Evolutionary conservation across 352 stramenopile species (phyloP).

Genomic region (Pythium angustatum): DNA sequence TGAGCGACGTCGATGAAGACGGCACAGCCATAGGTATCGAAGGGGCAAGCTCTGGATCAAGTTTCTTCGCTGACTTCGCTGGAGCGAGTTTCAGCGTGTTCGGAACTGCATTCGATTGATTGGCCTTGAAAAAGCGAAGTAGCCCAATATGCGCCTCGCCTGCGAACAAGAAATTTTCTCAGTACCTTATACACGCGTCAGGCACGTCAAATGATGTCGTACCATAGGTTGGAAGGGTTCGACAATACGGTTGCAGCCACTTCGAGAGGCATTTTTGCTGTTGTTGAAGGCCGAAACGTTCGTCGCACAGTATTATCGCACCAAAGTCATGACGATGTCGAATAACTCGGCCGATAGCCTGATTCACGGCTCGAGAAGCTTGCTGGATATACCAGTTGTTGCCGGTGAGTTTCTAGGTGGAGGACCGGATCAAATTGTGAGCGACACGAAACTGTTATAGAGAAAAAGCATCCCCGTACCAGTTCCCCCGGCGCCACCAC

Average conservation of each 20-base stretch:
- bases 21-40: neutral
- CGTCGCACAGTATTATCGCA: conserved; percentile 97
- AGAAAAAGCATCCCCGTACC: conserved; percentile 32
- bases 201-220: conserved; percentile 3
- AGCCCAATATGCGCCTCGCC: conserved; percentile 83
- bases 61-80: conserved; percentile 5
- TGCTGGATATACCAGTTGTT: conserved; percentile 99
- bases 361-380: conserved; percentile 97
- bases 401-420: conserved; percentile 86
- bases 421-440: neutral
- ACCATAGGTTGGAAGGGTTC: conserved; percentile 70
- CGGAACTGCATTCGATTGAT: conserved; percentile 46
- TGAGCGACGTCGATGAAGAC: neutral
- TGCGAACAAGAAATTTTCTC: conserved; percentile 14
- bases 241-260: conserved; percentile 91
- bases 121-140: conserved; percentile 81
- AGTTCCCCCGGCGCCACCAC: conserved; percentile 58
- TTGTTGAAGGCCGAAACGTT: conserved; percentile 92
- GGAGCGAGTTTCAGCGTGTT: conserved; percentile 4
- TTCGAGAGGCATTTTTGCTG: conserved; percentile 94
- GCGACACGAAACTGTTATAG: neutral
- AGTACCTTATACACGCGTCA: neutral
- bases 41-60: conserved; percentile 15
- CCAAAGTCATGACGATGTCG: conserved; percentile 98
- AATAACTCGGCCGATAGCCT: conserved; percentile 99